These are phyloP conservation scores for Sextonia rubra DNA, from an alignment of 164 flowering plant genomes.

Conservation along the genomic window DNA sequence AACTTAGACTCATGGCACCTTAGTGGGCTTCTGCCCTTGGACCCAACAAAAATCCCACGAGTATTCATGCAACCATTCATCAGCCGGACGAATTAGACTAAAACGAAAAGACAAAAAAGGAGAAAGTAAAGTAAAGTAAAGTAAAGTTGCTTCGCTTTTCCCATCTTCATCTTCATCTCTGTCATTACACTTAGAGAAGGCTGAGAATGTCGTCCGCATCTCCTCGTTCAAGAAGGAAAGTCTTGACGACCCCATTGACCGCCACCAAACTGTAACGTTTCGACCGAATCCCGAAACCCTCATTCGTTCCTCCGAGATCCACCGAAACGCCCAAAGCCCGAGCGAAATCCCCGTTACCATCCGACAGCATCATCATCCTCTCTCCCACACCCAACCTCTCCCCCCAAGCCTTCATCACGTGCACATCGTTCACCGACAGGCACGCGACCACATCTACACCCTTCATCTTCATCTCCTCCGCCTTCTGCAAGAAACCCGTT, in stretches of 20 bases:
- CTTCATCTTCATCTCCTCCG: conserved; percentile 10
- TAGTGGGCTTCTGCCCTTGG: too few relatives aligned
- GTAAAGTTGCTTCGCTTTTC: too few relatives aligned
- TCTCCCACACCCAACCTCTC: conserved; percentile 13
- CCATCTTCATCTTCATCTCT: too few relatives aligned
- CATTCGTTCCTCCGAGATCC: not conserved
- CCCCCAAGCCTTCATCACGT: conserved; percentile 29
- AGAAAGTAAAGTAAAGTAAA: too few relatives aligned
- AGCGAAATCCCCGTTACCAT: conserved; percentile 16
- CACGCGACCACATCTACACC: conserved; percentile 20
- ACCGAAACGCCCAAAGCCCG: conserved; percentile 10
- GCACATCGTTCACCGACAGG: conserved; percentile 25
- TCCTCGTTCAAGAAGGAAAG: not conserved
- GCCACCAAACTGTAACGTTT: conserved; percentile 8
- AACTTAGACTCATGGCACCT: too few relatives aligned
- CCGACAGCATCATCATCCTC: conserved; percentile 22
- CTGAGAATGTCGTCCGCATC: not conserved
- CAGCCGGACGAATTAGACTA: too few relatives aligned
- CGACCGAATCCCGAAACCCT: conserved; percentile 8
- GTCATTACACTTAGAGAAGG: not conserved
- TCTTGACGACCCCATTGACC: conserved; percentile 3
- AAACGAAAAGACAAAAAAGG: too few relatives aligned
- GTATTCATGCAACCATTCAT: too few relatives aligned
- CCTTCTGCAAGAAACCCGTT: conserved; percentile 4
- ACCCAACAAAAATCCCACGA: too few relatives aligned